These are phyloP conservation scores for Beauveria sp. DNA, from an alignment of 2,329 filamentous ascomycete genomes.

Conservation along the genomic window DNA sequence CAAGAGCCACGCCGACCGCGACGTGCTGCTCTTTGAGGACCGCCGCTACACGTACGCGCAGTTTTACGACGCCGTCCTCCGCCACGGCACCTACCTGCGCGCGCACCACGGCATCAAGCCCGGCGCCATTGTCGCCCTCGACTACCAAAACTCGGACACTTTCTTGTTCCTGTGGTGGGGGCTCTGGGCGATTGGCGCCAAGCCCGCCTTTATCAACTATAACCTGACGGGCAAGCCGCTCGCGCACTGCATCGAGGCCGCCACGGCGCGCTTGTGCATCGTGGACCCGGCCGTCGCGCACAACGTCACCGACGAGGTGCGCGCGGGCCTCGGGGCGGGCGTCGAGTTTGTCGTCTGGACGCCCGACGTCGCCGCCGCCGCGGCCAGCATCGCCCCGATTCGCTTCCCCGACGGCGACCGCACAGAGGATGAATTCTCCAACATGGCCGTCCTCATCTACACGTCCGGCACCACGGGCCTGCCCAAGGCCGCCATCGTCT, in stretches of 20 bases:
- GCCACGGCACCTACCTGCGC: conserved; percentile 70
- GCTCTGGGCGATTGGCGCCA: conserved; percentile 75
- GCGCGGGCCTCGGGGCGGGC: conserved; percentile 30
- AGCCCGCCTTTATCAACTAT: conserved; percentile 83
- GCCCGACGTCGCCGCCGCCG: conserved; percentile 46
- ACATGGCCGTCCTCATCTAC: conserved; percentile 70
- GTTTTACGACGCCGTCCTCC: conserved; percentile 61
- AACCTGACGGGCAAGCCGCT: conserved; percentile 67
- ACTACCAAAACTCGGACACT: conserved; percentile 73
- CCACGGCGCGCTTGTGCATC: conserved; percentile 59
- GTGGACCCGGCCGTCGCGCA: conserved; percentile 55
- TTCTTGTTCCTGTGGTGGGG: conserved; percentile 71
- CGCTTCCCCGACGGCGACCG: conserved; percentile 53
- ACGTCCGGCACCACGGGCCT: conserved; percentile 81
- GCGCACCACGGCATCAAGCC: conserved; percentile 54
- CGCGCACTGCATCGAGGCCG: conserved; percentile 64
- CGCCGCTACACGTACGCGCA: conserved; percentile 66
- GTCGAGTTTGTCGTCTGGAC: conserved; percentile 58
- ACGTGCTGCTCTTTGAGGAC: conserved; percentile 62
- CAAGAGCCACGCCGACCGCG: conserved; percentile 40
- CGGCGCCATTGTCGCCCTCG: conserved; percentile 70
- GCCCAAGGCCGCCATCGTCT: conserved; percentile 70
- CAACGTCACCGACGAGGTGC: conserved; percentile 51
- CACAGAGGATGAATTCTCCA: conserved; percentile 38
- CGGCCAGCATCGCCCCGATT: conserved; percentile 40